phyloP scores from a whole-genome alignment of 192 early-diverging fungal species.

The Umbelopsis sp. region DNA sequence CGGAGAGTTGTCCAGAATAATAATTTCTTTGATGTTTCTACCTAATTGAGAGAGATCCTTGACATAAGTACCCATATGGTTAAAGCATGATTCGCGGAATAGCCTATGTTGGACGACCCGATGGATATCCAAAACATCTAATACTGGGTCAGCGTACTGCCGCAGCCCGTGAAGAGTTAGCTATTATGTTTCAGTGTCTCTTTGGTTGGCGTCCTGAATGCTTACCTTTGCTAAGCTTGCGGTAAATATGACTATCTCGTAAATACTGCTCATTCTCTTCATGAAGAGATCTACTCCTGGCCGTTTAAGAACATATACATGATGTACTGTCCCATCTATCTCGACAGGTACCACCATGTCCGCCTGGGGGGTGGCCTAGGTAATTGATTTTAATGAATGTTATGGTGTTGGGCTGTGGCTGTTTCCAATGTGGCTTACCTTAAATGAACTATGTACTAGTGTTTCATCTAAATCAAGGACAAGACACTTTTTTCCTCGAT shows the following conservation, averaged over 20 bases:
- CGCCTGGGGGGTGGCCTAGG: slow-evolving; percentile 60
- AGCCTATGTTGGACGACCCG: slow-evolving; percentile 89
- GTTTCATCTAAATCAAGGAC: slow-evolving; percentile 98
- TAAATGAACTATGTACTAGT: slow-evolving; percentile 97
- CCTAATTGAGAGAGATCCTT: slow-evolving; percentile 94
- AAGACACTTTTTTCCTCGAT: slow-evolving; percentile 83
- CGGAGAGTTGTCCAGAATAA: slow-evolving; percentile 98
- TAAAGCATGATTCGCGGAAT: slow-evolving; percentile 94
- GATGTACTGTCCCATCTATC: slow-evolving; percentile 87
- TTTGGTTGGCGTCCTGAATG: not conserved
- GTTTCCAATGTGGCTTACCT: slow-evolving; percentile 40
- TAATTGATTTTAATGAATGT: not conserved
- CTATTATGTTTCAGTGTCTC: not conserved
- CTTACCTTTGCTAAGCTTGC: slow-evolving; percentile 86
- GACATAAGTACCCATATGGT: slow-evolving; percentile 96
- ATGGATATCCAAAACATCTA: slow-evolving; percentile 88
- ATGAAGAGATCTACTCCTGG: slow-evolving; percentile 94
- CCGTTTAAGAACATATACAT: slow-evolving; percentile 94
- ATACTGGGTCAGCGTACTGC: slow-evolving; percentile 96
- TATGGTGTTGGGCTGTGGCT: not conserved
- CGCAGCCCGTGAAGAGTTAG: not conserved
- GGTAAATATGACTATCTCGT: slow-evolving; percentile 95
- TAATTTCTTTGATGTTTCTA: slow-evolving; percentile 77
- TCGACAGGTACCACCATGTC: slow-evolving; percentile 94
- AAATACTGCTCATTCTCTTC: slow-evolving; percentile 81